Evolutionary conservation across 2,329 filamentous ascomycete genomes (phyloP).

Genomic region (Colletotrichum musae): DNA sequence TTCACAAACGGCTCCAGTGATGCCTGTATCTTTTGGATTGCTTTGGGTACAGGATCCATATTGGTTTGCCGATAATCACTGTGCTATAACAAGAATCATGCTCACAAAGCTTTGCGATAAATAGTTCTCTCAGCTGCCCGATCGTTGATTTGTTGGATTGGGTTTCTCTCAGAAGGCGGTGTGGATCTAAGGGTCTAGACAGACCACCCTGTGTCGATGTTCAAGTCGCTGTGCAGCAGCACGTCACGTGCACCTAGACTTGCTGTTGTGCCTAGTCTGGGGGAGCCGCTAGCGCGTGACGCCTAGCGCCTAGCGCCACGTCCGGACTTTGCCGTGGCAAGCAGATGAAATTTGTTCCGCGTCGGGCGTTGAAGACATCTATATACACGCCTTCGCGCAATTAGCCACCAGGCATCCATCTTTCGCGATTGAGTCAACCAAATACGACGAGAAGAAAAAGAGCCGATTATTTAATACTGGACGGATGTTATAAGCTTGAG

Average conservation of each 20-base stretch:
- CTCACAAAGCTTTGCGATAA: neutral
- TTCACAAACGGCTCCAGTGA: conserved; percentile 68
- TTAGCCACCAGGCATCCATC: conserved; percentile 9
- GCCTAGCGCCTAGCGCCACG: conserved; percentile 31
- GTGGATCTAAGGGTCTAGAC: conserved; percentile 22
- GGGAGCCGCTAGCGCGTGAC: conserved; percentile 9
- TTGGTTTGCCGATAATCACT: neutral
- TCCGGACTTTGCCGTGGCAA: conserved; percentile 28
- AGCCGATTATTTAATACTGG: conserved; percentile 2
- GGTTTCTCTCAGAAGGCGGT: conserved; percentile 24
- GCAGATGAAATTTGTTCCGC: conserved; percentile 39
- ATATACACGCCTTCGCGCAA: conserved; percentile 32
- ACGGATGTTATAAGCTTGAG: conserved; percentile 11
- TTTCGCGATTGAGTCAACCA: conserved; percentile 22
- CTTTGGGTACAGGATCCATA: conserved; percentile 52
- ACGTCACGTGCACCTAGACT: conserved; percentile 15
- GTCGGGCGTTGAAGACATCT: conserved; percentile 26
- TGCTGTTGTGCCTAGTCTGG: neutral
- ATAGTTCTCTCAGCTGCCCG: neutral
- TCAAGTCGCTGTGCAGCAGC: neutral
- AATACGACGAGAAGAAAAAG: neutral
- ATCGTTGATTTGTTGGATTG: conserved; percentile 4
- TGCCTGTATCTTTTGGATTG: conserved; percentile 56
- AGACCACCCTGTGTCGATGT: conserved; percentile 23
- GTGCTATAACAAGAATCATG: neutral